A percentile compares a stretch with the other conserved stretches of the same genome.
phyloP scores from a whole-genome alignment of 1,139 yeast genomes.

The Candida dubliniensis region DNA sequence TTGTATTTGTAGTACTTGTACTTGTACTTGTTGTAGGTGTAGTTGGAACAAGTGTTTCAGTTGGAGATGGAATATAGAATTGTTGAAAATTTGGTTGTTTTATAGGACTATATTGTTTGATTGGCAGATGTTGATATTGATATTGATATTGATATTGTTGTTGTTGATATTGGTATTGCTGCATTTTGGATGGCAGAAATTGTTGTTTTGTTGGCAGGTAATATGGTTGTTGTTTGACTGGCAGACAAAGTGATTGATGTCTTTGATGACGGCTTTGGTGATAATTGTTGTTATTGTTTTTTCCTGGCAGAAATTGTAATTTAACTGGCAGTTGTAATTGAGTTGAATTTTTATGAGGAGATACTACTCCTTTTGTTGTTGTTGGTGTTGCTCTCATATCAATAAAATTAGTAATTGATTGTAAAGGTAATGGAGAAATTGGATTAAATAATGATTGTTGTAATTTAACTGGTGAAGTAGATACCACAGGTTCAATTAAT shows the following conservation, averaged over 20 bases:
- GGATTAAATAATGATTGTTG: conserved; percentile 3
- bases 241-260: conserved; percentile 3
- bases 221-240: conserved; percentile 1
- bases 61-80: conserved; percentile 4
- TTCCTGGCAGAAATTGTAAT: too few species aligned
- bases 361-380: too few species aligned
- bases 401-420: conserved; percentile 19
- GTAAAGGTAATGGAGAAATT: conserved; percentile 10
- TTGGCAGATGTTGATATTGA: not conserved
- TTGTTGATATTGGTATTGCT: conserved; percentile 1
- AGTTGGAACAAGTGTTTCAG: not conserved
- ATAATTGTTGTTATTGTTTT: conserved; percentile 1
- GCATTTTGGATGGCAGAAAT: not conserved
- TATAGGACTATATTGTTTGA: not conserved
- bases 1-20: not conserved
- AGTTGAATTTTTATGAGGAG: too few species aligned
- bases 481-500: conserved; percentile 14
- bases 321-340: too few species aligned
- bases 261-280: conserved; percentile 1
- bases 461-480: conserved; percentile 11
- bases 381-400: too few species aligned
- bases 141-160: not conserved
- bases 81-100: conserved; percentile 3
- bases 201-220: conserved; percentile 7
- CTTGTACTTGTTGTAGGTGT: too few species aligned